Conservation (phyloP, 768 basidiomycete species). For the Boletus edulis region DNA sequence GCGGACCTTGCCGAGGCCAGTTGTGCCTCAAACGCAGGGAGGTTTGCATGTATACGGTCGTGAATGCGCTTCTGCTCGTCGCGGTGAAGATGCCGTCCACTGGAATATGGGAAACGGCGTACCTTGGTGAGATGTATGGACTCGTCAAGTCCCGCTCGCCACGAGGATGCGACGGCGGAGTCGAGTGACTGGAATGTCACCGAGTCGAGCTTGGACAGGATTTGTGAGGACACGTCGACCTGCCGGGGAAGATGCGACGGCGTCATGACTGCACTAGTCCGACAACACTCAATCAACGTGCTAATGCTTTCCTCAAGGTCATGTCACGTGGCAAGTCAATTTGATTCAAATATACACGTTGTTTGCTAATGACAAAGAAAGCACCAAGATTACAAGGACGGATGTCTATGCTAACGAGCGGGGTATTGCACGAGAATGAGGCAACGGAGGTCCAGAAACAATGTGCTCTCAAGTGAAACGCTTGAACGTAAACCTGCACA, state of each 20-base stretch:
- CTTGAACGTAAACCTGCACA: conserved; percentile 78
- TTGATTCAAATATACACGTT: conserved; percentile 12
- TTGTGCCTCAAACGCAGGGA: conserved; percentile 63
- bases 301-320: conserved; percentile 1
- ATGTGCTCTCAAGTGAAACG: conserved; percentile 44
- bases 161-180: conserved; percentile 60
- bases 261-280: conserved; percentile 49
- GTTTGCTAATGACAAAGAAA: conserved; percentile 13
- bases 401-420: conserved; percentile 27
- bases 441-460: not conserved
- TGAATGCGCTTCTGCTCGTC: conserved; percentile 59
- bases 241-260: conserved; percentile 73
- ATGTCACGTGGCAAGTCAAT: conserved; percentile 13
- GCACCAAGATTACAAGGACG: conserved; percentile 26
- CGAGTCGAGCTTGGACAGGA: conserved; percentile 68
- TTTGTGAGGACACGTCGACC: conserved; percentile 67
- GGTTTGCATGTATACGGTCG: conserved; percentile 65
- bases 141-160: conserved; percentile 71
- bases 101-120: conserved; percentile 5
- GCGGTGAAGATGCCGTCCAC: conserved; percentile 2
- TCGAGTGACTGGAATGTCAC: conserved; percentile 56
- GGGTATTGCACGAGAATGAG: conserved; percentile 21
- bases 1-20: conserved; percentile 60
- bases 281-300: not conserved
- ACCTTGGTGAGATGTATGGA: conserved; percentile 75